Evolutionary conservation across 1,284 basidiomycete genomes (phyloP), one percentile per base, ranked within the genome.

Genomic region (Ustilago trichophora): DNA sequence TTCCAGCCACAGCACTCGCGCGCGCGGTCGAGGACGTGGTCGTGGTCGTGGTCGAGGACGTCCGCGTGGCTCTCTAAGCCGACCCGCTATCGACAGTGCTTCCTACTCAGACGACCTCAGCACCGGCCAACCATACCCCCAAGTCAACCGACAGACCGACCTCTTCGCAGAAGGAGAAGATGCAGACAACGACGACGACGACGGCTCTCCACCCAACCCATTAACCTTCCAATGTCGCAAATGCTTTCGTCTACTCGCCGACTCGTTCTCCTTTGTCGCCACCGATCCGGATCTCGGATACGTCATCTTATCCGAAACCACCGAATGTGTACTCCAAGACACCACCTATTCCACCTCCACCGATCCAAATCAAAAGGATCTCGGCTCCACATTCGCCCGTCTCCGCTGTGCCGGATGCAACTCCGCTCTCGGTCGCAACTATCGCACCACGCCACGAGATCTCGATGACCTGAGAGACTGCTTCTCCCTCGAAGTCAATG

Each of bases 161-260:
- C n/a, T n/a, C n/a, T n/a, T n/a, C n/a, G n/a, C n/a, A n/a, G n/a
- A n/a, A n/a, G n/a, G 43, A 11, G 32, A 24, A 26, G 31, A 43
- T 31, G 42, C 29, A 25, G 42, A 34, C 6, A 16, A 13, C n/a
- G 46, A 38, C 3, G 32, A 37, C 6, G 21, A 21, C n/a, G 49
- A n/a, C n/a, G n/a, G n/a, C n/a, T n/a, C 41, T 0, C 43, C 50
- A 3, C 48, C 48, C 44, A 62, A 47, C 41, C 64, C 66, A 2
- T 52, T 73, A 19, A 67, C 60, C 16, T 74, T 76, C 16, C 74
- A 76, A 35, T 76, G 74, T 25, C 41, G 51, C 0, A 8, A 21
- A 2, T 76, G 74, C 41, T 65, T 56, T 16, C 51, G 65, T 0
- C 43, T 74, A 7, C 36, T 76, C 2, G 72, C 59, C 25, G 74